A percentile compares a stretch with the other conserved stretches of the same genome.
These are phyloP conservation scores for Paramyrothecium sp. DNA, from an alignment of 2,329 filamentous ascomycete genomes.

Conservation along the genomic window DNA sequence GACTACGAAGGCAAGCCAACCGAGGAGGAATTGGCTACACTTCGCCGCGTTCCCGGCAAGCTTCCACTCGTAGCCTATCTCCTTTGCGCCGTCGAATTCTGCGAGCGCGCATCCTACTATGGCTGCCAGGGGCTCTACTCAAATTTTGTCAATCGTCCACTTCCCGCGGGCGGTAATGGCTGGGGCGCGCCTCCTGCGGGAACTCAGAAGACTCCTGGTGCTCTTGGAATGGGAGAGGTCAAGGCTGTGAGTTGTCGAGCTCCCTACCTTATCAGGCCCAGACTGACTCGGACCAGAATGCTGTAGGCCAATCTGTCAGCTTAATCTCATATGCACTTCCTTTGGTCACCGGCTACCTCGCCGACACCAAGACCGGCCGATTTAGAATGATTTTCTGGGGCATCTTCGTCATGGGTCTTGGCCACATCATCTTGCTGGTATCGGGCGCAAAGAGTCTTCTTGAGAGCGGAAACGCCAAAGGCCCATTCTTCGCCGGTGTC, in stretches of 20 bases:
- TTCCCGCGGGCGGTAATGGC: constrained; percentile 50
- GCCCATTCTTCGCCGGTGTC: constrained; percentile 60
- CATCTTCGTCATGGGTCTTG: constrained; percentile 64
- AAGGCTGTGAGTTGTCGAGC: constrained; percentile 11
- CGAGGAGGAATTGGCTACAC: constrained; percentile 49
- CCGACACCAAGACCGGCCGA: constrained; percentile 68
- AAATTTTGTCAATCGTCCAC: constrained; percentile 61
- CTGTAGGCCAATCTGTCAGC: constrained; percentile 45
- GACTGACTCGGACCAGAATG: constrained; percentile 33
- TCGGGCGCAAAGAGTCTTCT: constrained; percentile 50
- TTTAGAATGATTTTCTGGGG: constrained; percentile 72
- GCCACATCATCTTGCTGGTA: constrained; percentile 66
- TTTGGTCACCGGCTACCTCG: constrained; percentile 53
- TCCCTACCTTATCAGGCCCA: constrained; percentile 26
- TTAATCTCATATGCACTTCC: constrained; percentile 59
- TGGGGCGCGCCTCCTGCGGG: constrained; percentile 39
- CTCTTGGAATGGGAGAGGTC: constrained; percentile 50
- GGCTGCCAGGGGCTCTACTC: constrained; percentile 50
- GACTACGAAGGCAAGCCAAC: constrained; percentile 44
- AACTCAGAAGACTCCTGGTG: constrained; percentile 51
- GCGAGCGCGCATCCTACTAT: constrained; percentile 61
- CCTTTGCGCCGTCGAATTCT: constrained; percentile 59
- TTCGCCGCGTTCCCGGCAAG: constrained; percentile 52
- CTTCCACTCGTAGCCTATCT: constrained; percentile 42
- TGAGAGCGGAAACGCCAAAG: constrained; percentile 42